phyloP scores from a whole-genome alignment of 1,139 yeast genomes.

The Lodderomyces parapsilosis region DNA sequence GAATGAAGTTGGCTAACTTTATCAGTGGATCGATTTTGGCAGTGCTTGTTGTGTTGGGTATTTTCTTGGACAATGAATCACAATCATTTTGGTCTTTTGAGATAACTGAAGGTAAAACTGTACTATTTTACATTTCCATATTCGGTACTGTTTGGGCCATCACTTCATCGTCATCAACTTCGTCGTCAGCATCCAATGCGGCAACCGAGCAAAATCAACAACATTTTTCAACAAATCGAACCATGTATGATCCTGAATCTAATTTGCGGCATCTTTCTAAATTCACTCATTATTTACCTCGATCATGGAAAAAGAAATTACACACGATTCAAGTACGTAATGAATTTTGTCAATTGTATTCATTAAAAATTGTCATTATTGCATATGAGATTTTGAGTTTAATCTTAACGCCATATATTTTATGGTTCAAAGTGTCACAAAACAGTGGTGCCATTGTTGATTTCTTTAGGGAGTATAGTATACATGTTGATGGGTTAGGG shows the following conservation, averaged over 20 bases:
- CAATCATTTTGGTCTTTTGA: slow-evolving; percentile 84
- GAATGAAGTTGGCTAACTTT: slow-evolving; percentile 67
- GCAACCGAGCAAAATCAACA: slow-evolving; percentile 16
- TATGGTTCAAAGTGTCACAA: slow-evolving; percentile 79
- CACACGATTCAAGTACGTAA: slow-evolving; percentile 81
- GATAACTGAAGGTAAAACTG: slow-evolving; percentile 75
- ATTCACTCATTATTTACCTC: slow-evolving; percentile 87
- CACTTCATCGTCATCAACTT: slow-evolving; percentile 33
- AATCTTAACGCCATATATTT: slow-evolving; percentile 78
- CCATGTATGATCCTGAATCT: slow-evolving; percentile 86
- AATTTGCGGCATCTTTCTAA: slow-evolving; percentile 75
- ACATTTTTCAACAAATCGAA: slow-evolving; percentile 30
- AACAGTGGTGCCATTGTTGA: slow-evolving; percentile 77
- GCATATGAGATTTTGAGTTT: slow-evolving; percentile 78
- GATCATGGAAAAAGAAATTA: slow-evolving; percentile 77
- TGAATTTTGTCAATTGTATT: slow-evolving; percentile 79
- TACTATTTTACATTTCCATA: slow-evolving; percentile 81
- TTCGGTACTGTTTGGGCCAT: slow-evolving; percentile 84
- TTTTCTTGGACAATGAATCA: slow-evolving; percentile 79
- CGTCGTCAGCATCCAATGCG: slow-evolving; percentile 4
- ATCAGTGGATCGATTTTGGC: slow-evolving; percentile 89
- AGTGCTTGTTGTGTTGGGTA: slow-evolving; percentile 75
- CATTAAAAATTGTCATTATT: slow-evolving; percentile 69
- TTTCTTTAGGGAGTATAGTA: slow-evolving; percentile 83
- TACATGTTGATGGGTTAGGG: slow-evolving; percentile 92